Conservation (phyloP, 106 monocot species). For the Acorus gramineus region DNA sequence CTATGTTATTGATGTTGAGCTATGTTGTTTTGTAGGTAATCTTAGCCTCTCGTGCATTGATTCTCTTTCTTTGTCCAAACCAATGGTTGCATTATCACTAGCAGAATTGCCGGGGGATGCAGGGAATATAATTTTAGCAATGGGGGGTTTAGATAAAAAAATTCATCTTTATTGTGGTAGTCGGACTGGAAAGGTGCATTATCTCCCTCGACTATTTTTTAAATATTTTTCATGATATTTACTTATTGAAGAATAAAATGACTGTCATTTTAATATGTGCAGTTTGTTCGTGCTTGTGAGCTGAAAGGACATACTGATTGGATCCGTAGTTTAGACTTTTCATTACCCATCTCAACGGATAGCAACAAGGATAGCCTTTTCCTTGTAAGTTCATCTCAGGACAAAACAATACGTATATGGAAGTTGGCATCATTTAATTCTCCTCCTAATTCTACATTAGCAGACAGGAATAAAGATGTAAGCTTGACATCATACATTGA, state of each 20-base stretch:
- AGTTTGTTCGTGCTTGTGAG: slow-evolving; percentile 76
- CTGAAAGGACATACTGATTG: slow-evolving; percentile 95
- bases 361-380: slow-evolving; percentile 39
- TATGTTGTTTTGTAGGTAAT: slow-evolving; percentile 23
- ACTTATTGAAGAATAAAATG: too few species aligned
- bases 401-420: slow-evolving; percentile 95
- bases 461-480: slow-evolving; percentile 33
- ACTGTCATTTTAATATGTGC: slow-evolving; percentile 11
- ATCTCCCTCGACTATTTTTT: background rate
- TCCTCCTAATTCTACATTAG: slow-evolving; percentile 11
- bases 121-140: slow-evolving; percentile 53
- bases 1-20: background rate
- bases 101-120: slow-evolving; percentile 44
- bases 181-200: slow-evolving; percentile 52
- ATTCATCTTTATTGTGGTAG: slow-evolving; percentile 78
- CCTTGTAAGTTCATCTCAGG: slow-evolving; percentile 94
- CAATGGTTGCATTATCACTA: slow-evolving; percentile 90
- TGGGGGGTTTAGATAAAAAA: slow-evolving; percentile 92
- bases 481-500: slow-evolving; percentile 79
- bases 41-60: slow-evolving; percentile 54
- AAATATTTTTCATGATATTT: too few species aligned
- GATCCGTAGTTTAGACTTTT: slow-evolving; percentile 94
- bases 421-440: slow-evolving; percentile 43
- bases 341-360: slow-evolving; percentile 44
- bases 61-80: slow-evolving; percentile 52